Evolutionary conservation across 1,284 basidiomycete species (phyloP).

Genomic region (Cutaneotrichosporon sp.): DNA sequence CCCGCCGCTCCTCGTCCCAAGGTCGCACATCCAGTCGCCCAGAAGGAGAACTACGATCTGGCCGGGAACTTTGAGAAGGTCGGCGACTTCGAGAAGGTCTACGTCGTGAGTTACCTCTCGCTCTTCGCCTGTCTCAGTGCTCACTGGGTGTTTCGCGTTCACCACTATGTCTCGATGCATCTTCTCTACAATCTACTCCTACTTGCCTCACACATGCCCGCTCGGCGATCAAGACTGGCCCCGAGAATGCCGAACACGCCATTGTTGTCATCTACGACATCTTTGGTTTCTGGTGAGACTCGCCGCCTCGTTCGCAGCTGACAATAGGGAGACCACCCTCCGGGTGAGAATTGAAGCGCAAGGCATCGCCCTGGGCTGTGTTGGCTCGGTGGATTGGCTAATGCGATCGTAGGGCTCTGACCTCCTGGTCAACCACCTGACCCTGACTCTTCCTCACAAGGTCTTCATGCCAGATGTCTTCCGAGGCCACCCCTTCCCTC

Average conservation of each 20-base stretch:
- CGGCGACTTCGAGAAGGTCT: constrained; percentile 36
- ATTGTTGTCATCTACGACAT: constrained; percentile 43
- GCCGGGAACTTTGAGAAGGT: constrained; percentile 25
- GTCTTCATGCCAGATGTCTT: constrained; percentile 41
- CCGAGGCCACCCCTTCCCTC: constrained; percentile 37
- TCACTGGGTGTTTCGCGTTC: too few relatives aligned
- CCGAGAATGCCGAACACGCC: constrained; percentile 34
- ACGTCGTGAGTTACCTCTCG: constrained; percentile 30
- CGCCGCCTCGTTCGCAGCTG: constrained; percentile 6
- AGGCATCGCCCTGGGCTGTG: too few relatives aligned
- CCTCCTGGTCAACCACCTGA: constrained; percentile 31
- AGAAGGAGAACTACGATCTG: constrained; percentile 21
- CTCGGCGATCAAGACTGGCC: constrained; percentile 25
- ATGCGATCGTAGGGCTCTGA: constrained; percentile 44
- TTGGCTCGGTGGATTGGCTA: too few relatives aligned
- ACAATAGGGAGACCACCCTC: constrained; percentile 39
- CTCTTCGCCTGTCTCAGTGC: too few relatives aligned
- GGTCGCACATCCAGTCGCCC: constrained; percentile 31
- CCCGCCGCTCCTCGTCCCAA: constrained; percentile 30
- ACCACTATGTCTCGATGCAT: too few relatives aligned
- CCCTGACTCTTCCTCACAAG: constrained; percentile 26
- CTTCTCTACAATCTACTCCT: background rate
- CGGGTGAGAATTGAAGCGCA: constrained; percentile 22
- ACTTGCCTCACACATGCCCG: background rate
- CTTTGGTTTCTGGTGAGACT: constrained; percentile 41